These are phyloP conservation scores for Acanthamoeba divionensis DNA, from an alignment of 208 protist species.

Conservation along the genomic window DNA sequence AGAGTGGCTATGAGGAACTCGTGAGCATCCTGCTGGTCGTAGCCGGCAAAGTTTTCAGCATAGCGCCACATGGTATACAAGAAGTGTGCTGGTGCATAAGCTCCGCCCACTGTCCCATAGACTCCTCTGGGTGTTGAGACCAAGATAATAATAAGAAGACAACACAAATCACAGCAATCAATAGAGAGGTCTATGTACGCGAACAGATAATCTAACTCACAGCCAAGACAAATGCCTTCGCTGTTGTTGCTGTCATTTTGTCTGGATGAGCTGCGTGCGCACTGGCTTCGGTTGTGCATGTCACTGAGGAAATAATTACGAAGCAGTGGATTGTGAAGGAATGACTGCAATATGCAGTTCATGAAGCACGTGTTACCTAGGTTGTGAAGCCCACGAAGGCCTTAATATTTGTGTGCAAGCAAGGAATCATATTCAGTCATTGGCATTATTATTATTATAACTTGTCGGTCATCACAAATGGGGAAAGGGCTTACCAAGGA, in stretches of 20 bases:
- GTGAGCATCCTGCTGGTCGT: constrained; percentile 87
- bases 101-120: background rate
- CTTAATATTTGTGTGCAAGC: constrained; percentile 20
- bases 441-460: background rate
- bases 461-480: background rate
- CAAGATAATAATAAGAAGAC: constrained; percentile 50
- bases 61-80: constrained; percentile 79
- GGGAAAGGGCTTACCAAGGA: background rate
- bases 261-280: too few relatives aligned
- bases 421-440: background rate
- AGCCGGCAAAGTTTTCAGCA: constrained; percentile 76
- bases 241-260: background rate
- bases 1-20: constrained; percentile 83
- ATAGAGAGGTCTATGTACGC: constrained; percentile 54
- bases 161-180: constrained; percentile 53
- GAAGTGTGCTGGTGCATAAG: constrained; percentile 79
- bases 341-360: constrained; percentile 80
- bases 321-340: constrained; percentile 79
- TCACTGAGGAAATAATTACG: constrained; percentile 82
- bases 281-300: constrained; percentile 55
- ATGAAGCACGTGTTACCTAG: constrained; percentile 87
- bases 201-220: constrained; percentile 74
- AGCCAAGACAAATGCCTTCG: constrained; percentile 63
- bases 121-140: background rate
- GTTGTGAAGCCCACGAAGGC: constrained; percentile 81